Evolutionary conservation across 2,329 filamentous ascomycete species (phyloP).

Genomic region (Trichoderma guizhouense): DNA sequence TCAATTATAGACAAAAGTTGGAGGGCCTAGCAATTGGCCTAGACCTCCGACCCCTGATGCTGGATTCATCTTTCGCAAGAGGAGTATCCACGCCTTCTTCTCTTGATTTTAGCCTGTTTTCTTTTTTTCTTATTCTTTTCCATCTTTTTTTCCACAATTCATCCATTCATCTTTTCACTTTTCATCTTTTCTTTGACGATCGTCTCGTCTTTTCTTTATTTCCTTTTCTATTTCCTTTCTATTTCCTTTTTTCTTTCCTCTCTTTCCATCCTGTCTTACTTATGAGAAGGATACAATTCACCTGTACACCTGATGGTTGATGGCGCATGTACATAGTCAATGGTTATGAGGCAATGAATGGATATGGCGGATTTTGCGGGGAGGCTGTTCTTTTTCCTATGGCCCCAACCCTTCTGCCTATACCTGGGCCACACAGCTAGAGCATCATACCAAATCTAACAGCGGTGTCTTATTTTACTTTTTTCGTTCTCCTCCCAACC

Average conservation of each 20-base stretch:
- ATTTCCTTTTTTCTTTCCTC: not conserved
- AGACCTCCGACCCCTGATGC: not conserved
- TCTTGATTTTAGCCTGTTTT: not conserved
- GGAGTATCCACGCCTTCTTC: not conserved
- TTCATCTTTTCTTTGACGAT: not conserved
- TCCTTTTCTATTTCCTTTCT: not conserved
- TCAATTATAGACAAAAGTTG: constrained; percentile 9
- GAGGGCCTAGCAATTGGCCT: not conserved
- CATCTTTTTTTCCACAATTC: not conserved
- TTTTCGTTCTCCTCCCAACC: not conserved
- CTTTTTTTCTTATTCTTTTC: not conserved
- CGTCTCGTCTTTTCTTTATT: not conserved
- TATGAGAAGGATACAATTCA: not conserved
- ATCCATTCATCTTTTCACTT: not conserved
- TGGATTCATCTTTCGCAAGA: constrained; percentile 5
- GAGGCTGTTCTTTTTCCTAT: not conserved
- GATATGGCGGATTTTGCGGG: not conserved
- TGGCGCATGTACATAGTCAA: constrained; percentile 4
- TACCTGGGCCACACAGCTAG: constrained; percentile 4
- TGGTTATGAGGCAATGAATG: not conserved
- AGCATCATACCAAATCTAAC: constrained; percentile 10
- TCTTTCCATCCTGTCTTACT: not conserved
- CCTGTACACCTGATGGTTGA: not conserved
- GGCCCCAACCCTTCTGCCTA: not conserved
- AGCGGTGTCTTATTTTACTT: not conserved